A percentile compares a stretch with the other conserved stretches of the same genome.
These are phyloP conservation scores for Paecilomyces formosus DNA, from an alignment of 2,329 filamentous ascomycete genomes.

Conservation along the genomic window DNA sequence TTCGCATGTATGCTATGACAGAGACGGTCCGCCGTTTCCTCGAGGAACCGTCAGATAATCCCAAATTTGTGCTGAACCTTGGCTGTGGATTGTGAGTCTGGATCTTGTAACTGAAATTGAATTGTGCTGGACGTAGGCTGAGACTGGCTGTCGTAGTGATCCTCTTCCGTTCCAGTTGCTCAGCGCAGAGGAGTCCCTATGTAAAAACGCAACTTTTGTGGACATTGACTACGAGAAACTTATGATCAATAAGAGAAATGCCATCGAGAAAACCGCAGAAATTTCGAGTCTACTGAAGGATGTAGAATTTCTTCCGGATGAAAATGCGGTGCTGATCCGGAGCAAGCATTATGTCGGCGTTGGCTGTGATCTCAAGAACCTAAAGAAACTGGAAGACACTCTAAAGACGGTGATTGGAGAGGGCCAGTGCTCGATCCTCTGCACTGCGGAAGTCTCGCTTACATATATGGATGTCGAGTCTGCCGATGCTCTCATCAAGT, in stretches of 20 bases:
- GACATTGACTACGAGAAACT: constrained; percentile 82
- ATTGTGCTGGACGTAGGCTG: constrained; percentile 15
- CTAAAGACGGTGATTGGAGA: constrained; percentile 54
- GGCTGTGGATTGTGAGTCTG: constrained; percentile 79
- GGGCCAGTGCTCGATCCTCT: constrained; percentile 58
- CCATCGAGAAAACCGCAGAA: constrained; percentile 57
- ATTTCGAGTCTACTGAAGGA: constrained; percentile 48
- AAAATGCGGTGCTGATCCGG: constrained; percentile 45
- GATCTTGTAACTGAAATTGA: constrained; percentile 1
- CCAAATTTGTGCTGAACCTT: constrained; percentile 72
- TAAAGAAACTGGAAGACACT: constrained; percentile 52
- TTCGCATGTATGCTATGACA: constrained; percentile 77
- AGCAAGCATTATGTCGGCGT: constrained; percentile 70
- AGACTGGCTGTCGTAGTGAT: constrained; percentile 52
- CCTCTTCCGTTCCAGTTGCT: constrained; percentile 80
- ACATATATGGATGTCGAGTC: constrained; percentile 76
- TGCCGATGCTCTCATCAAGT: constrained; percentile 67
- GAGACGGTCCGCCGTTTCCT: constrained; percentile 67
- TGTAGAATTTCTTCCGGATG: constrained; percentile 27
- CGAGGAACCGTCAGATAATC: constrained; percentile 45
- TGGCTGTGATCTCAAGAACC: constrained; percentile 70
- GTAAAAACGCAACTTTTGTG: constrained; percentile 59
- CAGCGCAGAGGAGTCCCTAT: constrained; percentile 54
- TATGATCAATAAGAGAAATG: constrained; percentile 63
- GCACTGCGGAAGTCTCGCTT: constrained; percentile 82